These are phyloP conservation scores for Astrocystis sublimbata DNA, from an alignment of 495 filamentous ascomycete genomes.

Conservation along the genomic window DNA sequence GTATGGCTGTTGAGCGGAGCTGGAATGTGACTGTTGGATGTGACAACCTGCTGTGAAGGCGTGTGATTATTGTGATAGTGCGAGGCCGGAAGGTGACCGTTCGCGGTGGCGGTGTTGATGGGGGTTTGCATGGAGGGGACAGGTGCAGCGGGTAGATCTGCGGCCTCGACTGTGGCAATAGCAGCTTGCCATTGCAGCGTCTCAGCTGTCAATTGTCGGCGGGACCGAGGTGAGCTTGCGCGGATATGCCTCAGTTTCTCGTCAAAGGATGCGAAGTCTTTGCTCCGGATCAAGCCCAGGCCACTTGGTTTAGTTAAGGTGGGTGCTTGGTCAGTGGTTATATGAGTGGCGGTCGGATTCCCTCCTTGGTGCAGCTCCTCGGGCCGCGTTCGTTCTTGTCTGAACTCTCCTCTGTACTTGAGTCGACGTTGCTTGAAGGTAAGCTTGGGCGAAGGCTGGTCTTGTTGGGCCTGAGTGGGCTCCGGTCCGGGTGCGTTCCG, in stretches of 20 bases:
- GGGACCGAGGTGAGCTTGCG: conserved; percentile 25
- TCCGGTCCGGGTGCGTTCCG: neutral
- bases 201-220: conserved; percentile 26
- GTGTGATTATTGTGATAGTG: neutral
- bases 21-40: neutral
- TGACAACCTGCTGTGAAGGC: neutral
- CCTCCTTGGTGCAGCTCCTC: neutral
- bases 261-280: conserved; percentile 14
- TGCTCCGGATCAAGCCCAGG: neutral
- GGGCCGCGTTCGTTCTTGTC: no score
- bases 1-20: neutral
- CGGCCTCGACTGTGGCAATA: conserved; percentile 28
- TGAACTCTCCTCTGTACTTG: no score
- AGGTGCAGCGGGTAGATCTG: neutral
- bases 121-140: neutral
- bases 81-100: neutral
- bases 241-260: conserved; percentile 28
- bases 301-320: no score
- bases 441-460: neutral
- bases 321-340: no score
- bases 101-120: neutral
- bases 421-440: neutral
- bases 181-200: conserved; percentile 30
- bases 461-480: neutral
- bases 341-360: no score